Evolutionary conservation across 2,329 filamentous ascomycete species (phyloP).

Genomic region (Beauveria rudraprayagi): DNA sequence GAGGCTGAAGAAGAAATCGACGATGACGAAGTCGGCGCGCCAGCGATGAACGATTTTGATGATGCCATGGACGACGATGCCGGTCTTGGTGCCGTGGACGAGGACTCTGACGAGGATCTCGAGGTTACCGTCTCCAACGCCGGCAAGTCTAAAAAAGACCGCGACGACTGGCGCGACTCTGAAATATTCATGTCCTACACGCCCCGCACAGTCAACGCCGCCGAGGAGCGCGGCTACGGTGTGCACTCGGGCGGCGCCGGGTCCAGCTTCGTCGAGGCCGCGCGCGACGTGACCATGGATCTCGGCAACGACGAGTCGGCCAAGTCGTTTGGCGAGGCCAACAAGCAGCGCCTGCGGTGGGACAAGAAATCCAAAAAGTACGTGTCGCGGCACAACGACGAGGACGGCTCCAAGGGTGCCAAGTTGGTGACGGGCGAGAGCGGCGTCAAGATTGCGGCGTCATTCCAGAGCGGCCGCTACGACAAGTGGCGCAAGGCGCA

Average conservation of each 20-base stretch:
- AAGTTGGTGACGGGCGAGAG: slow-evolving; percentile 80
- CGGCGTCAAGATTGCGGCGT: slow-evolving; percentile 91
- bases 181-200: slow-evolving; percentile 97
- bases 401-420: slow-evolving; percentile 70
- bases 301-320: slow-evolving; percentile 79
- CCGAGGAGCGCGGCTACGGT: slow-evolving; percentile 87
- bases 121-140: slow-evolving; percentile 64
- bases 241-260: slow-evolving; percentile 74
- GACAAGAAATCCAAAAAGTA: slow-evolving; percentile 97
- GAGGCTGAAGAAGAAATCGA: slow-evolving; percentile 33
- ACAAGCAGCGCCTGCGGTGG: slow-evolving; percentile 77
- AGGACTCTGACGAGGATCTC: slow-evolving; percentile 45
- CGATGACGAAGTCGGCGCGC: slow-evolving; percentile 19
- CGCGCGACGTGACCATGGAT: slow-evolving; percentile 86
- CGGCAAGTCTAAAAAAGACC: slow-evolving; percentile 43
- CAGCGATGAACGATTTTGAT: slow-evolving; percentile 21
- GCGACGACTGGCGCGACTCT: slow-evolving; percentile 65
- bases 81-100: slow-evolving; percentile 27
- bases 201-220: slow-evolving; percentile 69
- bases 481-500: slow-evolving; percentile 87
- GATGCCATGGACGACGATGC: slow-evolving; percentile 22
- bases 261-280: slow-evolving; percentile 77
- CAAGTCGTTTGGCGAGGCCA: slow-evolving; percentile 70
- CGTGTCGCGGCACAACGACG: slow-evolving; percentile 83
- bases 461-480: slow-evolving; percentile 88